These are phyloP conservation scores for Chenopodium quinoa DNA, from an alignment of 148 eudicot species.

Conservation along the genomic window DNA sequence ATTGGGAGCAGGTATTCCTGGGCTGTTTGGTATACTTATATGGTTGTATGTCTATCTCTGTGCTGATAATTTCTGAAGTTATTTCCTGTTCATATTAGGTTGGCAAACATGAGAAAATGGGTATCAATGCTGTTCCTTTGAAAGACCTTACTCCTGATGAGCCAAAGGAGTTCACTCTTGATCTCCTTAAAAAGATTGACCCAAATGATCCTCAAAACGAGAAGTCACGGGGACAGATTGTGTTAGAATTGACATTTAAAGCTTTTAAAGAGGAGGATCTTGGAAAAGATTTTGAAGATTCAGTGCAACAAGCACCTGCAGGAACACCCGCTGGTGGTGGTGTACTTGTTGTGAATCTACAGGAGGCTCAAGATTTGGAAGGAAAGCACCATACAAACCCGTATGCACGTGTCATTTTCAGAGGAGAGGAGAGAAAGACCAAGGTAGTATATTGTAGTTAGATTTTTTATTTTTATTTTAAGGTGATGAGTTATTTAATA, in stretches of 20 bases:
- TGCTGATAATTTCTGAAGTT: constrained; percentile 5
- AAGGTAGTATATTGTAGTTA: constrained; percentile 42
- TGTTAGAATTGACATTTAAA: constrained; percentile 65
- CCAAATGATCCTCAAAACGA: constrained; percentile 70
- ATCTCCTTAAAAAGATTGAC: constrained; percentile 63
- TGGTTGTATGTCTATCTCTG: not conserved
- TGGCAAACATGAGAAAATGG: constrained; percentile 89
- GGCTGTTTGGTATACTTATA: not conserved
- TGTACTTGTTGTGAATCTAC: constrained; percentile 58
- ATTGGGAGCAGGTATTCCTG: constrained; percentile 79
- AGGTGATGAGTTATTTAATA: not conserved
- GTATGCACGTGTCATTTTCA: constrained; percentile 60
- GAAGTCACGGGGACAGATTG: constrained; percentile 74
- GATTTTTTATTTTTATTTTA: not conserved
- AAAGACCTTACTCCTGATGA: constrained; percentile 76
- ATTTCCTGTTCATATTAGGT: constrained; percentile 36
- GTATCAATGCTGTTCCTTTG: constrained; percentile 64
- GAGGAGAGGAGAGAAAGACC: constrained; percentile 89
- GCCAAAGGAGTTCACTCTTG: constrained; percentile 53
- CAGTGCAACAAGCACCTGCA: constrained; percentile 59
- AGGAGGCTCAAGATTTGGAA: constrained; percentile 82
- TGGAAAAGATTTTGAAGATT: constrained; percentile 44
- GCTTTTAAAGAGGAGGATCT: constrained; percentile 68
- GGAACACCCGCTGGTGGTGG: constrained; percentile 88
- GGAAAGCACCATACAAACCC: constrained; percentile 95